Evolutionary conservation across 345 rosid species (phyloP).

Genomic region (Mercurialis annua): DNA sequence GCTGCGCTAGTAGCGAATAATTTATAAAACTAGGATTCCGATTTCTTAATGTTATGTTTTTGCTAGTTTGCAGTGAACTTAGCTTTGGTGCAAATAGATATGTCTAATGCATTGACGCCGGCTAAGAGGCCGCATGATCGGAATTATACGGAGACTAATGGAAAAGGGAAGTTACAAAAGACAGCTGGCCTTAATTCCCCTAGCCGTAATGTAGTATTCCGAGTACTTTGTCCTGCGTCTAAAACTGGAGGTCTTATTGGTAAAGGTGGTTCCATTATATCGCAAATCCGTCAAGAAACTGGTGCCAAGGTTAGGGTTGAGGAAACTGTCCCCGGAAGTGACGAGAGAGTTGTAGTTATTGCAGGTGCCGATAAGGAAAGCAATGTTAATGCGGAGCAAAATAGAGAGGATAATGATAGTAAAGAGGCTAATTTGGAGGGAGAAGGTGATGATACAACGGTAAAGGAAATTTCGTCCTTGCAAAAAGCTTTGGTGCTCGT

Average conservation of each 20-base stretch:
- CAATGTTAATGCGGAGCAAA: constrained; percentile 20
- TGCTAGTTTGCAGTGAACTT: neutral
- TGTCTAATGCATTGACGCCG: constrained; percentile 51
- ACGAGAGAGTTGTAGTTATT: constrained; percentile 54
- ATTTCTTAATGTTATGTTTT: too few species aligned
- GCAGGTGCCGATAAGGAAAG: constrained; percentile 28
- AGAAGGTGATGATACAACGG: constrained; percentile 25
- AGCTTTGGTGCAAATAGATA: constrained; percentile 10
- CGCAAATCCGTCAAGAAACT: constrained; percentile 49
- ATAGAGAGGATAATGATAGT: constrained; percentile 16
- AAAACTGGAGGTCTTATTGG: constrained; percentile 38
- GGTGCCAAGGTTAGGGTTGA: constrained; percentile 48
- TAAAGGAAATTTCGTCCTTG: constrained; percentile 33
- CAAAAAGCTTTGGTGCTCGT: constrained; percentile 59
- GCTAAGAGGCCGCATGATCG: constrained; percentile 51
- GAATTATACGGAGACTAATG: constrained; percentile 36
- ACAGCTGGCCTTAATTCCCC: constrained; percentile 24
- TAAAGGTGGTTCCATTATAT: constrained; percentile 35
- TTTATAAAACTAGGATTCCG: too few species aligned
- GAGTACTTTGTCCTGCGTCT: constrained; percentile 48
- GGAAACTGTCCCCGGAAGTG: constrained; percentile 52
- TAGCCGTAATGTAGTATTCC: constrained; percentile 28
- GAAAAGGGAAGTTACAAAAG: constrained; percentile 51
- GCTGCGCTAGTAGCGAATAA: too few species aligned
- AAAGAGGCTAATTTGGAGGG: constrained; percentile 22